Conservation (phyloP, 2,329 filamentous ascomycete species). For the Fusarium tuaranense region DNA sequence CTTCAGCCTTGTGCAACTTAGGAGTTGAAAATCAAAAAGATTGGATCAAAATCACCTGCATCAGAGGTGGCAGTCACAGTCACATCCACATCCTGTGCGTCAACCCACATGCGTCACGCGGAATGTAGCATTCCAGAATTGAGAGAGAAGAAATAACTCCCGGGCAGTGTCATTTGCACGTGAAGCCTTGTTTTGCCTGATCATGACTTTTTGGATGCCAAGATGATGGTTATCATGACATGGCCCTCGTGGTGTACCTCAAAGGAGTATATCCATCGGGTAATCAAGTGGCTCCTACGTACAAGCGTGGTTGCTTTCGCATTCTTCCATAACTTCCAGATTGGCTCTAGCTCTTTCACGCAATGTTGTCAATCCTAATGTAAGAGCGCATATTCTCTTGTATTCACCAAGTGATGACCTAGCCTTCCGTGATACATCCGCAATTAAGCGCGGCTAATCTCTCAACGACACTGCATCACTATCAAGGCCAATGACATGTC, state of each 20-base stretch:
- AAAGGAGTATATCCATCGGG: neutral
- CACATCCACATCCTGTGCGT: neutral
- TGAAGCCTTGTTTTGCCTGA: neutral
- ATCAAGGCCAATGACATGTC: no score
- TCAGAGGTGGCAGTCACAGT: neutral
- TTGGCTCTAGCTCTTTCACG: no score
- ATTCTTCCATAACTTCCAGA: neutral
- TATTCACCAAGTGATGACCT: neutral
- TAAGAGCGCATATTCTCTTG: neutral
- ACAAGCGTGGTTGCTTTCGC: neutral
- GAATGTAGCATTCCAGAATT: neutral
- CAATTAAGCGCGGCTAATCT: neutral
- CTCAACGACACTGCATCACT: no score
- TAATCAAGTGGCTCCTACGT: neutral
- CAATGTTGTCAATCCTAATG: no score
- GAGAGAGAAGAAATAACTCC: neutral
- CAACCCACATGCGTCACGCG: neutral
- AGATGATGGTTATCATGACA: neutral
- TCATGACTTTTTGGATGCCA: neutral
- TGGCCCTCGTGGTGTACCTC: neutral
- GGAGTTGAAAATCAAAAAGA: neutral
- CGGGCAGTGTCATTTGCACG: neutral
- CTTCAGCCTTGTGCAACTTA: neutral
- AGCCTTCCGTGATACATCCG: neutral
- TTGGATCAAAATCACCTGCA: neutral